Percentiles rank a stretch among this genome's conserved stretches.
These are phyloP conservation scores for Aspergillus leporis DNA, from an alignment of 495 filamentous ascomycete species.

Conservation along the genomic window DNA sequence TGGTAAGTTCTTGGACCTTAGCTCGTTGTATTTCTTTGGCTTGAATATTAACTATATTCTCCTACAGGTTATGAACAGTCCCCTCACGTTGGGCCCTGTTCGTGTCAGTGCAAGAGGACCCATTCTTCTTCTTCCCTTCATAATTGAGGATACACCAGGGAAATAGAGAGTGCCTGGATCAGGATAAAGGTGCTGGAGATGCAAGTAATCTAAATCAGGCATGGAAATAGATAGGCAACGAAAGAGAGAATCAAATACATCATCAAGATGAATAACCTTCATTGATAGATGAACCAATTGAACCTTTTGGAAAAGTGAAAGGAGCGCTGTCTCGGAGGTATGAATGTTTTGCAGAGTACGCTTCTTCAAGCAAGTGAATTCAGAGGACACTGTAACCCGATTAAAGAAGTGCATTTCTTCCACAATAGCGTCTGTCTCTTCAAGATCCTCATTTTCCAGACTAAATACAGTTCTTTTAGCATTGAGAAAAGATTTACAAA, in stretches of 20 bases:
- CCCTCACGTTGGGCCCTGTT: neutral
- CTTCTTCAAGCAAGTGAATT: neutral
- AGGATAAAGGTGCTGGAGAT: neutral
- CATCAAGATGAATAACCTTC: neutral
- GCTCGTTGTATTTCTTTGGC: neutral
- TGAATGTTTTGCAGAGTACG: neutral
- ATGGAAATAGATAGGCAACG: neutral
- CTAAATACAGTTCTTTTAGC: conserved; percentile 3
- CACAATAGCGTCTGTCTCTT: neutral
- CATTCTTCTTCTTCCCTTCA: neutral
- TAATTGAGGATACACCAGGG: too few species aligned
- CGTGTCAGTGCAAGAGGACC: neutral
- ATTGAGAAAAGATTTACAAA: neutral
- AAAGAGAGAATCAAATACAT: neutral
- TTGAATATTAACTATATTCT: neutral
- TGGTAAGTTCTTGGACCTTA: neutral
- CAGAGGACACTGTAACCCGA: neutral
- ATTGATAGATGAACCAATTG: neutral
- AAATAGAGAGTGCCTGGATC: neutral
- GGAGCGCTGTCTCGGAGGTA: neutral
- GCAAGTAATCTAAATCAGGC: neutral
- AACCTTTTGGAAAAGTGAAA: neutral
- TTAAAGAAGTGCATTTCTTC: conserved; percentile 2
- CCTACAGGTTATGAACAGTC: neutral
- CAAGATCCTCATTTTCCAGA: conserved; percentile 1